These are phyloP conservation scores for Leishmania tarentolae DNA, from an alignment of 208 protist species.

Conservation along the genomic window DNA sequence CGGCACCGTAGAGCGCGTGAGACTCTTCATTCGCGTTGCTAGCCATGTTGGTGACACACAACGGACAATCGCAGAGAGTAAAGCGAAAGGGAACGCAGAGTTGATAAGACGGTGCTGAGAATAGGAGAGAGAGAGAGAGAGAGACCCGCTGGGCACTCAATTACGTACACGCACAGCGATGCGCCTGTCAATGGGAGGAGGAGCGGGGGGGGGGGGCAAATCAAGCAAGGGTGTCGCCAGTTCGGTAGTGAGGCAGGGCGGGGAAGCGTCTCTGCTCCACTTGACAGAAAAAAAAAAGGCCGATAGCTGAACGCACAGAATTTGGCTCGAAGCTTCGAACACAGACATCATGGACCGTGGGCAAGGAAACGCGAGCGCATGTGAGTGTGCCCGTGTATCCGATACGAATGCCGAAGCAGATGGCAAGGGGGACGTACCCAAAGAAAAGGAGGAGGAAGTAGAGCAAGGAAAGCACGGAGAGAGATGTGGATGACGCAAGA, in stretches of 20 bases:
- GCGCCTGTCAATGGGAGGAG: background rate
- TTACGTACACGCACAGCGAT: background rate
- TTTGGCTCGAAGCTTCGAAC: background rate
- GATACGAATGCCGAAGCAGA: background rate
- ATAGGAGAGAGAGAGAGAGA: background rate
- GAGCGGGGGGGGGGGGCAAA: background rate
- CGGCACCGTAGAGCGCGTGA: conserved; percentile 62
- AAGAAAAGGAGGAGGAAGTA: background rate
- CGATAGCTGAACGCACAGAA: background rate
- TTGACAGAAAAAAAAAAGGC: background rate
- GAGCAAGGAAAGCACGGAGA: background rate
- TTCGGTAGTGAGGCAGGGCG: background rate
- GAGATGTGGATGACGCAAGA: background rate
- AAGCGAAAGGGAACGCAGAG: background rate
- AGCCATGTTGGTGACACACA: conserved; percentile 12
- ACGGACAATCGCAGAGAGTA: too few species aligned
- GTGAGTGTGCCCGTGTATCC: background rate
- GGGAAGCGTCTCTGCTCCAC: background rate
- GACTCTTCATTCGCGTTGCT: conserved; percentile 12
- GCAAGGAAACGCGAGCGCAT: background rate
- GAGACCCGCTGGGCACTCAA: too few species aligned
- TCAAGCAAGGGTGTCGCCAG: too few species aligned
- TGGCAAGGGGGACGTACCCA: background rate
- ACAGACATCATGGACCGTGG: background rate
- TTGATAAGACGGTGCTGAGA: background rate